These are phyloP conservation scores for Eleusine coracana DNA, from an alignment of 176 grass and related monocot species.

Conservation along the genomic window DNA sequence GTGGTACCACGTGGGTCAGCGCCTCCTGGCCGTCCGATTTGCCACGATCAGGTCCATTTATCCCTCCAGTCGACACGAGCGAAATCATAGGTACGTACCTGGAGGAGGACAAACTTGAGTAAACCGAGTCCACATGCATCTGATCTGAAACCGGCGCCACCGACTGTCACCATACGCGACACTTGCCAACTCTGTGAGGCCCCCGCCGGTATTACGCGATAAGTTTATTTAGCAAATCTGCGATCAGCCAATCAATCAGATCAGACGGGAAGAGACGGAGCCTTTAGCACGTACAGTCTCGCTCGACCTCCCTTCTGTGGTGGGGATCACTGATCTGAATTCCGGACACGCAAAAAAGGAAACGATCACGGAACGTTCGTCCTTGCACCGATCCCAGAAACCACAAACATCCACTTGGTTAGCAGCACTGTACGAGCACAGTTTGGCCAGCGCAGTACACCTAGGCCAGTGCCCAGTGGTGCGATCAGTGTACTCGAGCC, in stretches of 20 bases:
- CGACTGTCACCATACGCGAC: not conserved
- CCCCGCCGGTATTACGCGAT: not conserved
- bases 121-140: not conserved
- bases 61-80: not conserved
- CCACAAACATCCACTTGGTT: conserved; percentile 2
- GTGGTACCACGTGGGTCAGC: not conserved
- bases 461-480: too few relatives aligned
- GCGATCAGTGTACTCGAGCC: too few relatives aligned
- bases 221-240: not conserved
- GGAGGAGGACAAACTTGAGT: not conserved
- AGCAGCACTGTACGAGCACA: not conserved
- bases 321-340: too few relatives aligned
- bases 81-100: not conserved
- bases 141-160: not conserved
- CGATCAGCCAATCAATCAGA: not conserved
- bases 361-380: not conserved
- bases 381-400: not conserved
- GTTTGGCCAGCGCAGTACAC: not conserved
- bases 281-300: too few relatives aligned
- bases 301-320: too few relatives aligned
- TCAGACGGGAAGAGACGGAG: too few relatives aligned
- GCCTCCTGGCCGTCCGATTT: conserved; percentile 20
- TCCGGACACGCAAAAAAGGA: too few relatives aligned
- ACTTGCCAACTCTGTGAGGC: not conserved
- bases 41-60: not conserved